phyloP scores from a whole-genome alignment of 257 asterid species.

The Verbena officinalis region DNA sequence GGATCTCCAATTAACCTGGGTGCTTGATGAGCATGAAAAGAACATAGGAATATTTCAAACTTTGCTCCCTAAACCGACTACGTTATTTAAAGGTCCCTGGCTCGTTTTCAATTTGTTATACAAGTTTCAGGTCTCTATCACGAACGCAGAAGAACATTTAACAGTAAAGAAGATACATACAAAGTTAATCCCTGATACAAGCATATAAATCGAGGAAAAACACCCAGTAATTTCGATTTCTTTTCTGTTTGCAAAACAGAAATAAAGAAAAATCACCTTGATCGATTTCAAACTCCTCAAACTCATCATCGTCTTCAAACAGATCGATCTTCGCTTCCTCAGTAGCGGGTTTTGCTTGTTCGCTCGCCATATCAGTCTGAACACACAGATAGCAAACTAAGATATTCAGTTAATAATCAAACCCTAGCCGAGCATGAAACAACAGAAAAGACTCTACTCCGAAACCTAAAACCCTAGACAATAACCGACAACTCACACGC shows the following conservation, averaged over 20 bases:
- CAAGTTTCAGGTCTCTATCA: background rate
- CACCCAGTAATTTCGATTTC: background rate
- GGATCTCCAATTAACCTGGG: background rate
- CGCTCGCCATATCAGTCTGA: conserved; percentile 56
- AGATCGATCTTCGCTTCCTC: conserved; percentile 73
- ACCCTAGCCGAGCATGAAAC: too few species aligned
- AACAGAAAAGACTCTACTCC: background rate
- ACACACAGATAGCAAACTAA: background rate
- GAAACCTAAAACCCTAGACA: conserved; percentile 27
- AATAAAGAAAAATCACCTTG: conserved; percentile 44
- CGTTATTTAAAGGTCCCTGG: too few species aligned
- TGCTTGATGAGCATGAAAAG: background rate
- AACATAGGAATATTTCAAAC: background rate
- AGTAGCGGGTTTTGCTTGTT: conserved; percentile 59
- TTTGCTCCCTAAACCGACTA: background rate
- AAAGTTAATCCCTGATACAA: background rate
- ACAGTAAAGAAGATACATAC: background rate
- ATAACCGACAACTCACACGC: background rate
- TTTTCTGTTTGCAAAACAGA: background rate
- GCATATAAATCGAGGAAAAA: conserved; percentile 8
- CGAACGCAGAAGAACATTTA: too few species aligned
- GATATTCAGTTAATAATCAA: background rate
- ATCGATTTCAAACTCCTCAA: conserved; percentile 75
- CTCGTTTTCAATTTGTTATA: too few species aligned
- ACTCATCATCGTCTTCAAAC: conserved; percentile 86